These are phyloP conservation scores for Penicillium vulpinum DNA, from an alignment of 2,329 filamentous ascomycete species.

Conservation along the genomic window DNA sequence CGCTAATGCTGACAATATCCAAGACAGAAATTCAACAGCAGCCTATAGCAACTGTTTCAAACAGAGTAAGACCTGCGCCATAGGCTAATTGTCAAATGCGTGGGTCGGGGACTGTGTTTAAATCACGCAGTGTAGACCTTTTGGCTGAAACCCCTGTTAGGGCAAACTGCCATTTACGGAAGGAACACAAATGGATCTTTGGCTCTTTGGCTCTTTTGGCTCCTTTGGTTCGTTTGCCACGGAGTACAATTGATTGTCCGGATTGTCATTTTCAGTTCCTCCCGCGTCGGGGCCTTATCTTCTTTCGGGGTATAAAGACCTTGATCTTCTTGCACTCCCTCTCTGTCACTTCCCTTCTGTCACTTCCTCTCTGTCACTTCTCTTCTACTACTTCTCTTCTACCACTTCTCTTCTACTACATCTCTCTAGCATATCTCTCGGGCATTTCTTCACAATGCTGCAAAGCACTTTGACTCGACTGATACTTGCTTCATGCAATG, in stretches of 20 bases:
- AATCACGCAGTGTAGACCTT: background rate
- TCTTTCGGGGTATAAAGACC: background rate
- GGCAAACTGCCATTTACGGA: background rate
- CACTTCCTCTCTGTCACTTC: background rate
- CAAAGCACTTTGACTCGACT: background rate
- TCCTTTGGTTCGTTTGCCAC: no score
- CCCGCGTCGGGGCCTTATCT: background rate
- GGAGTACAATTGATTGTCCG: background rate
- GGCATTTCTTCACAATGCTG: background rate
- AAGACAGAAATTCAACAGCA: conserved; percentile 2
- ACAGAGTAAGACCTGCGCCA: background rate
- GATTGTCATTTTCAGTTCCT: background rate
- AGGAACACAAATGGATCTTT: background rate
- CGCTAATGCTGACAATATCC: background rate
- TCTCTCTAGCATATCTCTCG: no score
- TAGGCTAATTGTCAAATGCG: background rate
- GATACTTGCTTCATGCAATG: background rate
- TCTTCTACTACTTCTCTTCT: no score
- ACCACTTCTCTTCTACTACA: no score
- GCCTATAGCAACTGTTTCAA: background rate
- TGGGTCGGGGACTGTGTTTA: background rate
- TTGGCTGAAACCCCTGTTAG: background rate
- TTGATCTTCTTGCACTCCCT: background rate
- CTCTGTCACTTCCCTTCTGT: background rate
- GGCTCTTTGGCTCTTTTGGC: background rate